Evolutionary conservation across 371 early-diverging fungal species (phyloP).

Genomic region (Syncephalastrum contaminatum): DNA sequence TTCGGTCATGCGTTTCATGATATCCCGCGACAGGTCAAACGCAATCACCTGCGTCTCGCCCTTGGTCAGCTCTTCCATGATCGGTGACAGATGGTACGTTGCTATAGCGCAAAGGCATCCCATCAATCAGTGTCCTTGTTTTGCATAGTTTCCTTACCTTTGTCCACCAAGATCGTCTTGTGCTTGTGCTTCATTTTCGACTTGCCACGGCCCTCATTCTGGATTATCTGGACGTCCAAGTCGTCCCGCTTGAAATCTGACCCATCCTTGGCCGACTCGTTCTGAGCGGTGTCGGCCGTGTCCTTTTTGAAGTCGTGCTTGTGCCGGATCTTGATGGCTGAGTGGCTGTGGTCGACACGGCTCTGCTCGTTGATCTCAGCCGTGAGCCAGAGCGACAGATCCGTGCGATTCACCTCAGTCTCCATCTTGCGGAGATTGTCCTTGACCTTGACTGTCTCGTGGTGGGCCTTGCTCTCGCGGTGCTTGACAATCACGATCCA

Average conservation of each 20-base stretch:
- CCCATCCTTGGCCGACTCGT: slow-evolving; percentile 36
- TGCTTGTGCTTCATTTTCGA: slow-evolving; percentile 72
- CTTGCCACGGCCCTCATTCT: slow-evolving; percentile 40
- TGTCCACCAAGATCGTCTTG: slow-evolving; percentile 65
- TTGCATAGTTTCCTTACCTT: slow-evolving; percentile 40
- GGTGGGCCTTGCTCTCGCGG: slow-evolving; percentile 34
- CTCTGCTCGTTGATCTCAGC: slow-evolving; percentile 72
- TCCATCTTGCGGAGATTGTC: slow-evolving; percentile 69
- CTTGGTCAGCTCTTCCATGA: slow-evolving; percentile 52
- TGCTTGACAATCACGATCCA: slow-evolving; percentile 81
- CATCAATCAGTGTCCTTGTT: neutral
- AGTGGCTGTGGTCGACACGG: slow-evolving; percentile 49
- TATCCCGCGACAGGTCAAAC: slow-evolving; percentile 63
- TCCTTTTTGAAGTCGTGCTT: slow-evolving; percentile 62
- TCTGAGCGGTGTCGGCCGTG: slow-evolving; percentile 31
- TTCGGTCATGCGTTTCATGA: slow-evolving; percentile 55
- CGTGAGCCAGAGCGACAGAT: slow-evolving; percentile 59
- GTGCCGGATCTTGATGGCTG: slow-evolving; percentile 44
- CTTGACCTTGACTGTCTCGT: slow-evolving; percentile 64
- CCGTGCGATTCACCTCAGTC: slow-evolving; percentile 51
- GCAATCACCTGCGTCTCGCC: slow-evolving; percentile 69
- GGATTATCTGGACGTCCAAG: slow-evolving; percentile 46
- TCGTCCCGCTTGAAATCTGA: slow-evolving; percentile 30
- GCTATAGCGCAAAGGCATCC: slow-evolving; percentile 33
- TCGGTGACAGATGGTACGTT: slow-evolving; percentile 49